Percentiles rank a stretch among this genome's conserved stretches.
These are phyloP conservation scores for Amaranthus hypochondriacus DNA, from an alignment of 148 eudicot genomes.

Conservation along the genomic window DNA sequence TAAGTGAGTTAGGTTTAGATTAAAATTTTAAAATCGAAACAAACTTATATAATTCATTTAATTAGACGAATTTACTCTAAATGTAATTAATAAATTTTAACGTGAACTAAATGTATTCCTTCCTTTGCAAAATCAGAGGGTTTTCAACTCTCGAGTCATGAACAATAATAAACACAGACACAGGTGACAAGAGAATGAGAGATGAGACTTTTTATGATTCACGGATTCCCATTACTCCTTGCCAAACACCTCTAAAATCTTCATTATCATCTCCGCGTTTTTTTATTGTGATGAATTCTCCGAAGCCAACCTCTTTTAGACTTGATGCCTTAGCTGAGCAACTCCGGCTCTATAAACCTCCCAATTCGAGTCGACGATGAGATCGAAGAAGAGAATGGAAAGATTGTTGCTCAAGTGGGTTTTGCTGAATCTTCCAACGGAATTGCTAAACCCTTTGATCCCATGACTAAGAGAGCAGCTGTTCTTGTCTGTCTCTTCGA, in stretches of 20 bases:
- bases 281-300: conserved; percentile 27
- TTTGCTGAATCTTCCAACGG: conserved; percentile 50
- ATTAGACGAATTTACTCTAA: too few species aligned
- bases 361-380: conserved; percentile 26
- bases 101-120: too few species aligned
- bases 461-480: conserved; percentile 59
- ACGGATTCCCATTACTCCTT: conserved; percentile 28
- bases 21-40: too few species aligned
- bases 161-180: too few species aligned
- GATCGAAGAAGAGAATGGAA: conserved; percentile 42
- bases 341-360: conserved; percentile 47
- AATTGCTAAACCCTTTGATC: conserved; percentile 24
- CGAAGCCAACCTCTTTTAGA: conserved; percentile 11
- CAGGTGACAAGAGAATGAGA: too few species aligned
- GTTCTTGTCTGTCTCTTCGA: conserved; percentile 71
- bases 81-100: too few species aligned
- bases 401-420: conserved; percentile 59
- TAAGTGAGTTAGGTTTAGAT: too few species aligned
- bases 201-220: conserved; percentile 1
- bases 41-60: too few species aligned
- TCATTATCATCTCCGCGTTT: background rate
- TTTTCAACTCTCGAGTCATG: too few species aligned
- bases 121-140: too few species aligned
- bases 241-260: background rate
- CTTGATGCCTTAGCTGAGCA: conserved; percentile 45